Evolutionary conservation across 2,329 filamentous ascomycete species (phyloP).

Genomic region (Fusarium chaquense): DNA sequence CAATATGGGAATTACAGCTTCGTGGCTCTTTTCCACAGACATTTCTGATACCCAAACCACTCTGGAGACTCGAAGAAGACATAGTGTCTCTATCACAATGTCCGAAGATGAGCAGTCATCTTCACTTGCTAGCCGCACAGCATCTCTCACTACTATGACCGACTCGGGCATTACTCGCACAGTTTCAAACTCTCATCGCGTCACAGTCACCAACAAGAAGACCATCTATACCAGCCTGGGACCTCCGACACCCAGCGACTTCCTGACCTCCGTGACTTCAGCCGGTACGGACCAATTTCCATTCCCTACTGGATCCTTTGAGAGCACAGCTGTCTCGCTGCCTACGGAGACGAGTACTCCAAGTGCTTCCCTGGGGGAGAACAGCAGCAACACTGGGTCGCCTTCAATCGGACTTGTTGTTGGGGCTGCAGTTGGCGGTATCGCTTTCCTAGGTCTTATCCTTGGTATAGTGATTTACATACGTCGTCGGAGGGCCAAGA

Average conservation of each 20-base stretch:
- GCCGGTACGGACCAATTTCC: constrained; percentile 4
- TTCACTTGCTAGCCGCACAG: constrained; percentile 2
- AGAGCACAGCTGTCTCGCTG: constrained; percentile 10
- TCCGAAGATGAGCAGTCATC: constrained; percentile 4
- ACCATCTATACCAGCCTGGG: constrained; percentile 48
- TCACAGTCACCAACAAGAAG: constrained; percentile 55
- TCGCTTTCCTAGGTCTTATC: constrained; percentile 44
- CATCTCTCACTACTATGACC: constrained; percentile 45
- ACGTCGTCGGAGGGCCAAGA: constrained; percentile 30
- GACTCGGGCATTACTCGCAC: constrained; percentile 55
- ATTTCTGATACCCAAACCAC: not conserved
- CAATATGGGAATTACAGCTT: too few relatives aligned
- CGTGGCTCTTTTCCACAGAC: not conserved
- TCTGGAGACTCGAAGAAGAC: not conserved
- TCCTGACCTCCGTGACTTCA: constrained; percentile 18
- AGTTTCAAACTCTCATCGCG: constrained; percentile 51
- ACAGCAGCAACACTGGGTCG: constrained; percentile 6
- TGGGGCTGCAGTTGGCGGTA: constrained; percentile 51
- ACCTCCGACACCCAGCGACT: constrained; percentile 28
- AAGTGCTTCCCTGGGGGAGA: not conserved
- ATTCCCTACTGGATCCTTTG: constrained; percentile 22
- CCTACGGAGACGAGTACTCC: constrained; percentile 24
- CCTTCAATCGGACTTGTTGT: constrained; percentile 51
- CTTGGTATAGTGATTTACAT: constrained; percentile 42
- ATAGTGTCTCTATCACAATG: constrained; percentile 3